phyloP scores from a whole-genome alignment of 768 basidiomycete genomes.

The Ramaria sp. region DNA sequence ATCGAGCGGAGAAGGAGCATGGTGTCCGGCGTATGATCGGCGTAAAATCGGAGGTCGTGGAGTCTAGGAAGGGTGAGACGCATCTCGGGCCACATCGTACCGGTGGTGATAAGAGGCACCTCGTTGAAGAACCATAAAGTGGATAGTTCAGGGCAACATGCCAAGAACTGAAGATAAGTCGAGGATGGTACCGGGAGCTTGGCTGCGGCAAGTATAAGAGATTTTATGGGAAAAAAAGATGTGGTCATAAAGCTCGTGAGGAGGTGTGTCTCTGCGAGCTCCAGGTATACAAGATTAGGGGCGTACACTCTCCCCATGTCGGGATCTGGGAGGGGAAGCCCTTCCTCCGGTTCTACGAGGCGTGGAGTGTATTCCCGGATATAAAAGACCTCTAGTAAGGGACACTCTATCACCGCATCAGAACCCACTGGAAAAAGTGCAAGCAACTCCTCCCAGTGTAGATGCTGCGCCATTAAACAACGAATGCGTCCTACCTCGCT shows the following conservation, averaged over 20 bases:
- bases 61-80: neutral
- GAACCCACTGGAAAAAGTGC: neutral
- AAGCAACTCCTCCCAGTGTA: neutral
- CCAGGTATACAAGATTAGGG: neutral
- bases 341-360: too few relatives aligned
- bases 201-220: neutral
- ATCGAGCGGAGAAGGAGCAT: neutral
- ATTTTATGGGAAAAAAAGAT: neutral
- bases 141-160: neutral
- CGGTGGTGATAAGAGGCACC: neutral
- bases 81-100: neutral
- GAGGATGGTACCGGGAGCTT: neutral
- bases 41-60: neutral
- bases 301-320: neutral
- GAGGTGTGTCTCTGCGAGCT: neutral
- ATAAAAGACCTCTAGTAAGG: neutral
- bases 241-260: neutral
- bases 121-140: neutral
- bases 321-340: neutral
- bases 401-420: neutral
- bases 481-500: neutral
- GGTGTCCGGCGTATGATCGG: neutral
- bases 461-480: neutral
- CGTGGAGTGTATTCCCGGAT: too few relatives aligned
- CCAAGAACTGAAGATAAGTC: neutral